Evolutionary conservation across 2,329 filamentous ascomycete species (phyloP), one percentile per base, ranked within the genome.

Genomic region (Clarireedia monteithiana): DNA sequence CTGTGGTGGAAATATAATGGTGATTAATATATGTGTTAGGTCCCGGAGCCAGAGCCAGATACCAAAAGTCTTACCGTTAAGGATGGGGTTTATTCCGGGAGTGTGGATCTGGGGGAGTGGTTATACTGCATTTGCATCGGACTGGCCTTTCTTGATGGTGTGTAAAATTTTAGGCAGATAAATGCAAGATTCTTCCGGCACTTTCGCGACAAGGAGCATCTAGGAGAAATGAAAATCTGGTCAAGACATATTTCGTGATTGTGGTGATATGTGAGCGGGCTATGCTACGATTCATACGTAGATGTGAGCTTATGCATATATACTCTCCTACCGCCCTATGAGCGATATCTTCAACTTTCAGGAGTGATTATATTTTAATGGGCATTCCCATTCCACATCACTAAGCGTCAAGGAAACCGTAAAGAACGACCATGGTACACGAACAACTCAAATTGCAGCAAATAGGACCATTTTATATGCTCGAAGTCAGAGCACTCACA

Each of bases 51-150:
- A 88, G 92, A 74, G 82, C 92, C 73, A 88, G 91, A 75, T 97
- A 90, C 91, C 92, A 97, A 83, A 96, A 96, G 83, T 96, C 91
- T 69, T 96, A 96, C 86, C 90, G 91, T 91, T 96, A 92, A 90
- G 58, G 60, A 60, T 61, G 58, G 61, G 58, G 53, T 60, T 59
- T 53, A 58, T 64, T 54, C 59, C 60, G 62, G 59, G 62, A 61
- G 61, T 56, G 59, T 60, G 61, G 63, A 57, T 62, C 57, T 61
- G 63, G 67, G 63, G 62, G 60, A 64, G 61, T 63, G 63, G 65
- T 64, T 66, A 51, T 68, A 59, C 62, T 66, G 66, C 64, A 69
- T 69, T 68, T 68, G 67, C 64, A 67, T 65, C 65, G 67, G 67
- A 64, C 42, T 65, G 63, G 64, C 63, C 60, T 62, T 60, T 56